These are phyloP conservation scores for Nemania serpens DNA, from an alignment of 2,329 filamentous ascomycete genomes.

Conservation along the genomic window DNA sequence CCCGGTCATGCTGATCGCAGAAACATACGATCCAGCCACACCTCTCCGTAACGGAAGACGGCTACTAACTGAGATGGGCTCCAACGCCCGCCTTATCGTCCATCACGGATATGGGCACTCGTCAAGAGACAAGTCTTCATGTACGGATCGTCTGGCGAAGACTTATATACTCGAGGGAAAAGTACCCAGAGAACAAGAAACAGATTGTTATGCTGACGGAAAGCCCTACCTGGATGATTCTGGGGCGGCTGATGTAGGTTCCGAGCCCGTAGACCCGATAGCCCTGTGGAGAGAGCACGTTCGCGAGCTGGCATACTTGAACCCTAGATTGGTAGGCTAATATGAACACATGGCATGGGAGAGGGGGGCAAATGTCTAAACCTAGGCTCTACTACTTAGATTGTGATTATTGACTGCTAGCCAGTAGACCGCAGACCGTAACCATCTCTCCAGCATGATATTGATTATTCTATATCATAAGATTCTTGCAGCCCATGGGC, in stretches of 20 bases:
- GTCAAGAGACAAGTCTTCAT: slow-evolving; percentile 50
- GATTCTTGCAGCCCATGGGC: too few species aligned
- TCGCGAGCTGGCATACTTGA: slow-evolving; percentile 25
- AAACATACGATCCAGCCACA: slow-evolving; percentile 56
- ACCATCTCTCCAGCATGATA: too few species aligned
- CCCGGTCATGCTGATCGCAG: slow-evolving; percentile 53
- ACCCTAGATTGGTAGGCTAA: slow-evolving; percentile 18
- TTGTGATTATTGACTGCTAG: neutral
- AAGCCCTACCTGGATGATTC: slow-evolving; percentile 53
- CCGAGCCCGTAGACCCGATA: slow-evolving; percentile 21
- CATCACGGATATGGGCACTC: slow-evolving; percentile 57
- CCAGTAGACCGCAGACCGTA: too few species aligned
- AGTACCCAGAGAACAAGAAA: slow-evolving; percentile 49
- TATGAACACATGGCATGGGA: neutral
- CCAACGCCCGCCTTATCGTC: slow-evolving; percentile 52
- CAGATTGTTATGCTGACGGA: slow-evolving; percentile 51
- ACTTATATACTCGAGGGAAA: slow-evolving; percentile 48
- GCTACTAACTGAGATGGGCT: slow-evolving; percentile 51
- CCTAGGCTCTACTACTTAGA: neutral
- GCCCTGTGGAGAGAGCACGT: slow-evolving; percentile 37
- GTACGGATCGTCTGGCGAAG: slow-evolving; percentile 49
- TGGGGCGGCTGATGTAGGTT: slow-evolving; percentile 18
- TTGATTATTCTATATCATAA: too few species aligned
- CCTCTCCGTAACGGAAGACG: slow-evolving; percentile 53
- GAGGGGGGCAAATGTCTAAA: neutral